A percentile compares a stretch with the other conserved stretches of the same genome.
phyloP scores from a whole-genome alignment of 2,329 filamentous ascomycete genomes.

The Ophiobolus disseminans region DNA sequence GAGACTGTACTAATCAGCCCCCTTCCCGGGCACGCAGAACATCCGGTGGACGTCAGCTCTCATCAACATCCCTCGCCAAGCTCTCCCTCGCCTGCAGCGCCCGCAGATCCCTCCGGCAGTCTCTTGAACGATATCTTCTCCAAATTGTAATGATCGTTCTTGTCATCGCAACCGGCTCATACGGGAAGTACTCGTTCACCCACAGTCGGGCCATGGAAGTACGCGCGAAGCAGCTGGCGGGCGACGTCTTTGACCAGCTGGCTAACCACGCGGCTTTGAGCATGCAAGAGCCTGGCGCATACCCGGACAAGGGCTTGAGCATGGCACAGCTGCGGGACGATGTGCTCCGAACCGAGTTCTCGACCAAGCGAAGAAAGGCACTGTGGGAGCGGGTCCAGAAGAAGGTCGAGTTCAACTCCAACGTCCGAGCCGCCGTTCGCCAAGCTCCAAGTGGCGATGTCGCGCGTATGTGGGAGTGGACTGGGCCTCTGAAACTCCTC shows the following conservation, averaged over 20 bases:
- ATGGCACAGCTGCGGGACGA: conserved; percentile 91
- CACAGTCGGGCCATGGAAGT: conserved; percentile 70
- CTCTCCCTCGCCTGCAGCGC: conserved; percentile 85
- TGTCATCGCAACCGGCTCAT: conserved; percentile 58
- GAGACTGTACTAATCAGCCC: conserved; percentile 81
- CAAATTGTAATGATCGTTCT: conserved; percentile 70
- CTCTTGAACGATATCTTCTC: conserved; percentile 86
- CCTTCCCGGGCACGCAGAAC: conserved; percentile 75
- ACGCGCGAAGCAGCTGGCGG: conserved; percentile 82
- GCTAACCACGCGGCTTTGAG: conserved; percentile 85
- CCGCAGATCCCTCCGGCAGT: conserved; percentile 78
- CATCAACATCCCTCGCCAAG: conserved; percentile 87
- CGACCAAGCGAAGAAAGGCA: conserved; percentile 74
- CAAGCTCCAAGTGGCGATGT: conserved; percentile 63
- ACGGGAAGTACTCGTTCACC: conserved; percentile 69
- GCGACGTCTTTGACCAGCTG: conserved; percentile 82
- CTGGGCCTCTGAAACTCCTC: conserved; percentile 64
- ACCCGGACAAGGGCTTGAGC: conserved; percentile 80
- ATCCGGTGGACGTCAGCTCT: conserved; percentile 70
- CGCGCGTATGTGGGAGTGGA: conserved; percentile 72
- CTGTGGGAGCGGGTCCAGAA: conserved; percentile 84
- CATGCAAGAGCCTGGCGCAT: conserved; percentile 65
- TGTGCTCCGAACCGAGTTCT: conserved; percentile 82
- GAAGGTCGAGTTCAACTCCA: conserved; percentile 92
- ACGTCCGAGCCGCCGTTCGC: conserved; percentile 80